Evolutionary conservation across 2,329 filamentous ascomycete species (phyloP), one percentile per base, ranked within the genome.

Genomic region (Sphaerulina populicola): DNA sequence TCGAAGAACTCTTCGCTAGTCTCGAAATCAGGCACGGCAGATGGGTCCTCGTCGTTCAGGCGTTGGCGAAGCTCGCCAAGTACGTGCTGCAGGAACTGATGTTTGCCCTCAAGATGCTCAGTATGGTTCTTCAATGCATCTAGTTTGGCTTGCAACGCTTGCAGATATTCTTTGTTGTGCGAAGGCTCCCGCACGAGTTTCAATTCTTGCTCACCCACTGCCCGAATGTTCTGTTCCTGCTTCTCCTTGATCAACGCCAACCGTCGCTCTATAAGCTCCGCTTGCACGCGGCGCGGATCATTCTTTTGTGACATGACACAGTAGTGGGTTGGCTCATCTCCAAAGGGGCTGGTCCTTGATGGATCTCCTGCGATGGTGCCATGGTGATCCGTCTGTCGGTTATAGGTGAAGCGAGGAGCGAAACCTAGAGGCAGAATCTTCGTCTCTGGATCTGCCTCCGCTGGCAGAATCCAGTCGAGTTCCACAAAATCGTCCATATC

Each of bases 401-500:
- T 95, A 68, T 98, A 98, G 0, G 93, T 97, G 63, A 98, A 86
- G 1, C 93, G 81, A n/a, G 93, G 94, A 15, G 91, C 88, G 62
- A 84, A 97, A 0, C 87, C 90, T 7, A 98, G 77, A 0, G 94
- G 94, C 48, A 98, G 71, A 41, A 98, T 98, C 68, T 93, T 90
- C 0, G 91, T 97, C 59, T 94, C 85, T 0, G 91, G 90, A 59
- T 95, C 94, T 30, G 85, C 81, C 64, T 94, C 88, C 11, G 88
- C 85, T 0, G 91, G 91, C 21, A 96, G 71, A 48, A 95, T 90
- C 91, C 91, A 97, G 66, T 96, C 94, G 18, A 98, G 74, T 68
- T 98, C 93, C 29, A 98, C 90, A 69, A 98, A 98, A 66, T 98
- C 93, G 65, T 98, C 93, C 89, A 98, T 97, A 64, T 98, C 93